Conservation (phyloP, 2,329 filamentous ascomycete species). For the Exophiala xenobiotica region DNA sequence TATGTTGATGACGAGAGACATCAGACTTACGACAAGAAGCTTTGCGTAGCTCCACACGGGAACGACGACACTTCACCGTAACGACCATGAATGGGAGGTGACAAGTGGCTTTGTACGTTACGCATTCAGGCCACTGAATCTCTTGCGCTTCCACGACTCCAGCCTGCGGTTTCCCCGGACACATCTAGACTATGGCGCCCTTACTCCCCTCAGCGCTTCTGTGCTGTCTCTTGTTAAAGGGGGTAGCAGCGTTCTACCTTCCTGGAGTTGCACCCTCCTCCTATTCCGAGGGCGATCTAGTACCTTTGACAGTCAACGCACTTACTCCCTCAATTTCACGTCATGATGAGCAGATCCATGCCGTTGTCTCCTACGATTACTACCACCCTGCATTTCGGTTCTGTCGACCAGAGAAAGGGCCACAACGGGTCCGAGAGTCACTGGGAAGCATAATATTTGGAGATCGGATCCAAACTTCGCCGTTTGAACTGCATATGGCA, state of each 20-base stretch:
- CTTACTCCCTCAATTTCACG: constrained; percentile 80
- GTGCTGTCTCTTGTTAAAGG: constrained; percentile 10
- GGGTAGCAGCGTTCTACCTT: constrained; percentile 74
- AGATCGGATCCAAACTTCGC: constrained; percentile 95
- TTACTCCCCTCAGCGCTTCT: constrained; percentile 11
- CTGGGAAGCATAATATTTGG: constrained; percentile 96
- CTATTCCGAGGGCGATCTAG: constrained; percentile 74
- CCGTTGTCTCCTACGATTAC: constrained; percentile 95
- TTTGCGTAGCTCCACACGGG: too few relatives aligned
- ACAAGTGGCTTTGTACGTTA: neutral
- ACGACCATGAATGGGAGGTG: neutral
- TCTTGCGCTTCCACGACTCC: neutral
- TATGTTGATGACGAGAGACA: too few relatives aligned
- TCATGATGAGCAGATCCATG: constrained; percentile 77
- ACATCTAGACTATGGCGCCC: constrained; percentile 5
- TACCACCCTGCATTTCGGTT: constrained; percentile 87
- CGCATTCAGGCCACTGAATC: neutral
- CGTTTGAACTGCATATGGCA: constrained; percentile 84
- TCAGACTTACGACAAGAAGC: too few relatives aligned
- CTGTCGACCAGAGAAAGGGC: constrained; percentile 74
- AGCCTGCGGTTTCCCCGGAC: neutral
- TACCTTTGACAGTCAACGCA: constrained; percentile 89
- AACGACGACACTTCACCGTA: neutral
- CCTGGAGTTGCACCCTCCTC: constrained; percentile 93
- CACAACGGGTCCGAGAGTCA: constrained; percentile 79